A percentile compares a stretch with the other conserved stretches of the same genome.
Evolutionary conservation across 805 yeast genomes (phyloP).

Genomic region (Zygosaccharomyces lentus): DNA sequence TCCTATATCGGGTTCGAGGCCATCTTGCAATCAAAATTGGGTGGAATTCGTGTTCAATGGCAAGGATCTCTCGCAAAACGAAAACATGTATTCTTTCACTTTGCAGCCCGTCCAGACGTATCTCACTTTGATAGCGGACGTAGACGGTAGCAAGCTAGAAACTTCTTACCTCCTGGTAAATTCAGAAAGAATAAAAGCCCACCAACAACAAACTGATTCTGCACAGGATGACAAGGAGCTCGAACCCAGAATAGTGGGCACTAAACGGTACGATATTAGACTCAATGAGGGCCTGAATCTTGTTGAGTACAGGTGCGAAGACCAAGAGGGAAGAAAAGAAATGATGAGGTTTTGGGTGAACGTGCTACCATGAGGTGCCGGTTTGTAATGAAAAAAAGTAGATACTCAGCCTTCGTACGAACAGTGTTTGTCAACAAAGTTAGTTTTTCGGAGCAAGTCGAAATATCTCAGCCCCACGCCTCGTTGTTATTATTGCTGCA

Average conservation of each 20-base stretch:
- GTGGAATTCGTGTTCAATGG: constrained; percentile 30
- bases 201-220: constrained; percentile 10
- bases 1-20: constrained; percentile 30
- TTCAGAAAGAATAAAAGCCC: constrained; percentile 21
- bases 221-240: constrained; percentile 9
- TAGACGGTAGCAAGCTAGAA: constrained; percentile 13
- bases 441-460: background rate
- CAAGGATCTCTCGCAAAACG: constrained; percentile 24
- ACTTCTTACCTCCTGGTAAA: constrained; percentile 20
- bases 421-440: background rate
- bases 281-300: constrained; percentile 32
- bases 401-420: background rate
- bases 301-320: constrained; percentile 26
- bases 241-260: constrained; percentile 9
- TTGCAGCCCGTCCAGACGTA: constrained; percentile 31
- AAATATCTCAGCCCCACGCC: background rate
- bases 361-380: constrained; percentile 26
- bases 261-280: constrained; percentile 28
- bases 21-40: constrained; percentile 31
- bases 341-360: constrained; percentile 32
- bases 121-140: constrained; percentile 23
- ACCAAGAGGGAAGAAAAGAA: constrained; percentile 18
- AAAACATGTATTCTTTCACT: constrained; percentile 28
- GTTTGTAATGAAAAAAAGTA: background rate
- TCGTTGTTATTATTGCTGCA: background rate